Base-by-base conservation (phyloP, 2,329 filamentous ascomycete genomes). In the Emergomyces orientalis region DNA sequence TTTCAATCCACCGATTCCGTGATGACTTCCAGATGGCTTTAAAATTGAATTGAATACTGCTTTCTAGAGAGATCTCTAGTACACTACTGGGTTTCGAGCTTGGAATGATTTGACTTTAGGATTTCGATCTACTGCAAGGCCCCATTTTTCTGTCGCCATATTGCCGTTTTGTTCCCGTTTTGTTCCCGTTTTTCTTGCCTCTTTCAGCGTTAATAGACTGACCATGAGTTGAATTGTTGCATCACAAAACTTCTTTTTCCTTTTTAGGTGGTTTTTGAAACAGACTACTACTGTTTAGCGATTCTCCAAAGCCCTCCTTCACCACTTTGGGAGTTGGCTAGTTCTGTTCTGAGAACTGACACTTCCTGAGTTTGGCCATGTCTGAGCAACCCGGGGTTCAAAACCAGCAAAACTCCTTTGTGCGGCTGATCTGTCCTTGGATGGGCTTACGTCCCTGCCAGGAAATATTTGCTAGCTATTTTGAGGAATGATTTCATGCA, bases 311-410 rank as follows among this genome's bases (percentile, higher is more conserved):
- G n/a, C 8, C 25, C 22, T 32, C n/a, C 58, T 37, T 32, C 52
- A n/a, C 58, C 45, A 2, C 45, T 60, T 52, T 37, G 45, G 58
- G 19, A 45, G 27, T 25, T 45, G 22, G 25, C 37, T 47, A 45
- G 56, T 47, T 59, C 56, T 34, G 14, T 61, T 63, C 59, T 64
- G 61, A 63, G 54, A 43, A 45, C 54, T 68, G 65, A 67, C 58
- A 67, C 65, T 61, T 59, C 25, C 58, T 63, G 41, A n/a, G 66
- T 68, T 67, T 68, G 62, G 64, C 41, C 56, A 56, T 54, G 61
- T 60, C 59, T 63, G 62, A 65, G 63, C 52, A 34, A 60, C 60
- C 32, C 54, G 11, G 59, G 63, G 60, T 60, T 56, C 51, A 61
- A 67, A 60, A 66, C 66, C 52, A 57, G 51, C 59, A 55, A 61